A percentile compares a stretch with the other conserved stretches of the same genome.
phyloP scores from a whole-genome alignment of 352 stramenopile species.

The Phytophthora syringae region DNA sequence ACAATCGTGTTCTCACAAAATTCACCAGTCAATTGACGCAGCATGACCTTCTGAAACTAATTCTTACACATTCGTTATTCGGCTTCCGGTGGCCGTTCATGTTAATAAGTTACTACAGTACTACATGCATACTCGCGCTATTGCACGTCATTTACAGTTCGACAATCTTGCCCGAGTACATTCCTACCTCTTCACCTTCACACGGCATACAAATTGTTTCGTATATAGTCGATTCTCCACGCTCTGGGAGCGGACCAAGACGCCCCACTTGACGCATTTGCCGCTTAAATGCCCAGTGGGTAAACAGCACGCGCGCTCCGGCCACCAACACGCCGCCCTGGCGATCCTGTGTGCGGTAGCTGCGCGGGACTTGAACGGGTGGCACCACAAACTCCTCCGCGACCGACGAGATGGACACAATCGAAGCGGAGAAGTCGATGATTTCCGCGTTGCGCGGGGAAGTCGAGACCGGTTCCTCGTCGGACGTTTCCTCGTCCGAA shows the following conservation, averaged over 20 bases:
- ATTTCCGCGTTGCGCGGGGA: slow-evolving; percentile 23
- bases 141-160: slow-evolving; percentile 28
- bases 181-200: slow-evolving; percentile 2
- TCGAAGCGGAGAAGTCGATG: slow-evolving; percentile 28
- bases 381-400: slow-evolving; percentile 27
- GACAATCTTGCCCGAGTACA: slow-evolving; percentile 31
- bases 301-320: slow-evolving; percentile 40
- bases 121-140: slow-evolving; percentile 4
- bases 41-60: too few relatives aligned
- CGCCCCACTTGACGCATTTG: slow-evolving; percentile 20
- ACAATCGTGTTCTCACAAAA: too few relatives aligned
- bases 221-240: neutral
- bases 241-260: slow-evolving; percentile 32
- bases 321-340: slow-evolving; percentile 40
- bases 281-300: slow-evolving; percentile 41
- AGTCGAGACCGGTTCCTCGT: slow-evolving; percentile 5
- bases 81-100: slow-evolving; percentile 12
- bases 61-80: too few relatives aligned
- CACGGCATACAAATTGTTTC: neutral
- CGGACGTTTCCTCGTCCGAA: slow-evolving; percentile 22
- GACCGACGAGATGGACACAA: slow-evolving; percentile 21
- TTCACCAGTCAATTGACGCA: too few relatives aligned
- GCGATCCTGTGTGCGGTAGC: slow-evolving; percentile 38
- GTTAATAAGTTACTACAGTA: slow-evolving; percentile 34
- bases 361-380: slow-evolving; percentile 38